phyloP scores from a whole-genome alignment of 768 basidiomycete genomes.

The Floccularia luteovirens region DNA sequence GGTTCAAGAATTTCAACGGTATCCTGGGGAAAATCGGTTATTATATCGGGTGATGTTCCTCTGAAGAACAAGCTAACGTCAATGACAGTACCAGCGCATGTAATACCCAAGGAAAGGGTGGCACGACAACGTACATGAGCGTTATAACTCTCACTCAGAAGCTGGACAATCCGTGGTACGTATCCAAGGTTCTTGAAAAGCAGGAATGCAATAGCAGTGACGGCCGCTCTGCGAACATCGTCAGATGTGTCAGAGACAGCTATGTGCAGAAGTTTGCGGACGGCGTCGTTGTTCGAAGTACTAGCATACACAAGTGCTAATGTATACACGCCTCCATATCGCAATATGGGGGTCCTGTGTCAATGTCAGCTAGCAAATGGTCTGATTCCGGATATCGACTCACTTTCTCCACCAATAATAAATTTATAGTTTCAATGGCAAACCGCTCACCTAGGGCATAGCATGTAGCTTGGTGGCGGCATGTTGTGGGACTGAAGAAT shows the following conservation, averaged over 20 bases:
- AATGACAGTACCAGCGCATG: constrained; percentile 96
- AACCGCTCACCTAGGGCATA: no score
- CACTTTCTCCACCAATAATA: constrained; percentile 83
- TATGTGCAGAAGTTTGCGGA: constrained; percentile 87
- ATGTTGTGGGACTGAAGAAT: no score
- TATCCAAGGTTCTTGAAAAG: constrained; percentile 95
- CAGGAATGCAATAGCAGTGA: constrained; percentile 91
- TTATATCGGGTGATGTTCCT: neutral
- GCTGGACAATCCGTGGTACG: constrained; percentile 94
- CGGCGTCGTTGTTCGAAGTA: constrained; percentile 89
- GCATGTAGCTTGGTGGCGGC: no score
- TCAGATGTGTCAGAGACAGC: constrained; percentile 98
- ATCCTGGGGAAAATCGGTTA: constrained; percentile 45
- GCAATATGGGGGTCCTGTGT: constrained; percentile 92
- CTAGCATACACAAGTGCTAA: constrained; percentile 95
- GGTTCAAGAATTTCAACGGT: constrained; percentile 95
- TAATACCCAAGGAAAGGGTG: constrained; percentile 92
- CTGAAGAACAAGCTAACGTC: constrained; percentile 41
- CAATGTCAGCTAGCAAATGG: constrained; percentile 3
- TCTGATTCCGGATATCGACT: constrained; percentile 3
- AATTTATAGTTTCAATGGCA: constrained; percentile 79
- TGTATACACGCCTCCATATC: constrained; percentile 97
- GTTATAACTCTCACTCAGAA: constrained; percentile 97
- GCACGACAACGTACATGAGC: constrained; percentile 97
- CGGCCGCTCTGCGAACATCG: constrained; percentile 94